phyloP scores from a whole-genome alignment of 305 asterid species.

The Rubia balearica region DNA sequence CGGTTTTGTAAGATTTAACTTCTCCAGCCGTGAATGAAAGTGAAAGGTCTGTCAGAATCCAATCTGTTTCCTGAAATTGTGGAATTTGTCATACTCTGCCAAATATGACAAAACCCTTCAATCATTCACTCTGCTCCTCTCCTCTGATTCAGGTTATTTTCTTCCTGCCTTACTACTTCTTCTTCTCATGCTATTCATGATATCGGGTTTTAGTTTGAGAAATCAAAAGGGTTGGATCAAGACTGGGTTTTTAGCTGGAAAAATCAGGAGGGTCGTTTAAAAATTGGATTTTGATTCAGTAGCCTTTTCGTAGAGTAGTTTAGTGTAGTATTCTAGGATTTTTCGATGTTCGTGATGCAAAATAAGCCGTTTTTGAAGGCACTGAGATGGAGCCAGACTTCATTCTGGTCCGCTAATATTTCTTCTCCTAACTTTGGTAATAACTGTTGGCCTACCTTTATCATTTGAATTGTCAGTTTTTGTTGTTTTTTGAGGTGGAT shows the following conservation, averaged over 20 bases:
- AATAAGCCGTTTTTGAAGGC: slow-evolving; percentile 61
- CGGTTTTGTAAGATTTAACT: no score
- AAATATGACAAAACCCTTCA: no score
- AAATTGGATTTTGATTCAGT: background rate
- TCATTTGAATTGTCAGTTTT: no score
- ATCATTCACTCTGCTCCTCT: no score
- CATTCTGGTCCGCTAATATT: slow-evolving; percentile 54
- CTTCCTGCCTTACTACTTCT: no score
- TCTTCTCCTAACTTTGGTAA: slow-evolving; percentile 31
- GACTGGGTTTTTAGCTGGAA: background rate
- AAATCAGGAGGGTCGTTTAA: background rate
- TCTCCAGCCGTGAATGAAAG: no score
- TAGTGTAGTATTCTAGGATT: slow-evolving; percentile 1
- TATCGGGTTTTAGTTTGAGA: background rate
- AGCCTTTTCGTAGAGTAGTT: slow-evolving; percentile 16
- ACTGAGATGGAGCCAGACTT: slow-evolving; percentile 76
- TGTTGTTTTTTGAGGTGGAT: background rate
- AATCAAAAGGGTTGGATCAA: background rate
- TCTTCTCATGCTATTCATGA: background rate
- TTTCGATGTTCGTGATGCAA: slow-evolving; percentile 23
- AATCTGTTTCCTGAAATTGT: no score
- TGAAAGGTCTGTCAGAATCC: no score
- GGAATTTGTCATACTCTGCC: no score
- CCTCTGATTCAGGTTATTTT: no score
- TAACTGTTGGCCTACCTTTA: no score